Evolutionary conservation across 176 grass and related monocot genomes (phyloP).

Genomic region (Rhynchospora tenuis): DNA sequence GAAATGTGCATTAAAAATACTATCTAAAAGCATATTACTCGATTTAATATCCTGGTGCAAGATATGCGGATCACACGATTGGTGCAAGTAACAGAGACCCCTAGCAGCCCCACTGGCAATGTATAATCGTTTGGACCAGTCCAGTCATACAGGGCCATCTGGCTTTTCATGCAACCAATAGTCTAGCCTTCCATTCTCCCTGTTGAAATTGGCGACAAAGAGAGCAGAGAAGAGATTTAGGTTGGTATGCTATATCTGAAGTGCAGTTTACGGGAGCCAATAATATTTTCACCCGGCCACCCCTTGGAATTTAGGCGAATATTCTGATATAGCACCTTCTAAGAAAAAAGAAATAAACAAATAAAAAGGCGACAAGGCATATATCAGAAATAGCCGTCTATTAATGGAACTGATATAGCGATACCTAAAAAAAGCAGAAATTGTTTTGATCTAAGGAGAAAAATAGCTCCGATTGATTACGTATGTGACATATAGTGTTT

Average conservation of each 20-base stretch:
- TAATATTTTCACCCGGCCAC: neutral
- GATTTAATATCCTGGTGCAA: constrained; percentile 94
- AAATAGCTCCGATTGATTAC: too few relatives aligned
- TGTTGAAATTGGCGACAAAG: neutral
- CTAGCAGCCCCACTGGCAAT: constrained; percentile 73
- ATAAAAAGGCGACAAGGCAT: too few relatives aligned
- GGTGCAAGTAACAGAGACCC: constrained; percentile 78
- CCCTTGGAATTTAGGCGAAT: neutral
- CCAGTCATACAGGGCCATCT: constrained; percentile 49
- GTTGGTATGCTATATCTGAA: neutral
- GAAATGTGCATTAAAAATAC: constrained; percentile 75
- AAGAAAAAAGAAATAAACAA: too few relatives aligned
- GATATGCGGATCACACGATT: constrained; percentile 87
- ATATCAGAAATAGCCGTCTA: too few relatives aligned
- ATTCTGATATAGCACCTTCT: too few relatives aligned
- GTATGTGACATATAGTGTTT: too few relatives aligned
- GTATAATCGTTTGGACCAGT: constrained; percentile 66
- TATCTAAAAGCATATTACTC: constrained; percentile 89
- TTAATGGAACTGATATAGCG: too few relatives aligned
- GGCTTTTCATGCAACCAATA: constrained; percentile 93
- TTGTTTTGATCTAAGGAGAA: too few relatives aligned
- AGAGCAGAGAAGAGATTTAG: neutral
- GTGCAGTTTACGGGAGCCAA: neutral
- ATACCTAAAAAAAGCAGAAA: too few relatives aligned
- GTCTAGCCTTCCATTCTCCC: constrained; percentile 95